Evolutionary conservation across 1,139 yeast species (phyloP).

Genomic region (Nakaseomyces nivariensis): DNA sequence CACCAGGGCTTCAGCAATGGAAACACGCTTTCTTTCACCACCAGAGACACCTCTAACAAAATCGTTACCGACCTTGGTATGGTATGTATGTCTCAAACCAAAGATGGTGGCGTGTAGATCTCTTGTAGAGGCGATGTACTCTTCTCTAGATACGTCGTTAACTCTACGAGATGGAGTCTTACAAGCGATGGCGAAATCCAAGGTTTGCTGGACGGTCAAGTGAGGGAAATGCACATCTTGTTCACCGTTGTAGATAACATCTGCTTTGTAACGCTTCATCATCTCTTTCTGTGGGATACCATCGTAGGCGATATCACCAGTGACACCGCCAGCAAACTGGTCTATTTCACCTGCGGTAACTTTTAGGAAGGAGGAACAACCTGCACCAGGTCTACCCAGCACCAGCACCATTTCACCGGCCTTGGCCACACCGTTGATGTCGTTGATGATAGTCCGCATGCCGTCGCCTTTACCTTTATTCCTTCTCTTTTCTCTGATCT

Average conservation of each 20-base stretch:
- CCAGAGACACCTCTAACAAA: conserved; percentile 74
- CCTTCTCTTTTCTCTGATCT: conserved; percentile 17
- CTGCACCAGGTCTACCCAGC: conserved; percentile 60
- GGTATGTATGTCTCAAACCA: conserved; percentile 54
- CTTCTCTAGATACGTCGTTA: conserved; percentile 32
- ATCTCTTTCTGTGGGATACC: conserved; percentile 43
- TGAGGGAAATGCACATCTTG: conserved; percentile 46
- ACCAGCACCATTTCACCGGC: conserved; percentile 55
- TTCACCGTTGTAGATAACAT: conserved; percentile 44
- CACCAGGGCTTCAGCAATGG: conserved; percentile 54
- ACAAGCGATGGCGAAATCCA: conserved; percentile 34
- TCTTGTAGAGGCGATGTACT: conserved; percentile 40
- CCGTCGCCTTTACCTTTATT: conserved; percentile 4
- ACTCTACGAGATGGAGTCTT: conserved; percentile 35
- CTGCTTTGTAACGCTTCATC: conserved; percentile 38
- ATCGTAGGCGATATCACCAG: conserved; percentile 36
- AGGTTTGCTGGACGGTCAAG: conserved; percentile 42
- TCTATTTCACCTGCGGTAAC: conserved; percentile 42
- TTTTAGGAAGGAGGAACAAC: conserved; percentile 51
- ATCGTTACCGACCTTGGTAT: conserved; percentile 64
- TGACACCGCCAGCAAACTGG: conserved; percentile 29
- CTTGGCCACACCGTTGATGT: conserved; percentile 36
- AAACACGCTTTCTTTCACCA: conserved; percentile 77
- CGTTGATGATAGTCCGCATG: conserved; percentile 36
- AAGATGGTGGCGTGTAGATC: conserved; percentile 44